phyloP scores from a whole-genome alignment of 2,329 filamentous ascomycete genomes.

The Aspergillus novofumigatus region DNA sequence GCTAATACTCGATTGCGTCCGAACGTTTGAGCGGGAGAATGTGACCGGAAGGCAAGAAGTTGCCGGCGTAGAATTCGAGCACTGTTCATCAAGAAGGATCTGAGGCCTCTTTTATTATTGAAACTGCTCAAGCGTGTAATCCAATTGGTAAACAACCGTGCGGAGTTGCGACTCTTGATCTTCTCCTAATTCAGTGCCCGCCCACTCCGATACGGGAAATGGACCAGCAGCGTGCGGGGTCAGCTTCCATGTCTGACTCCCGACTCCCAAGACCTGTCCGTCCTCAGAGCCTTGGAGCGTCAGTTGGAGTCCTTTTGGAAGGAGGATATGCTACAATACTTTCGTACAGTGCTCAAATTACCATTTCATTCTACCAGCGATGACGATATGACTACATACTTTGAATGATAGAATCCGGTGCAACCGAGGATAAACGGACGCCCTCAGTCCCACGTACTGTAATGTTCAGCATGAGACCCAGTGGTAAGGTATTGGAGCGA shows the following conservation, averaged over 20 bases:
- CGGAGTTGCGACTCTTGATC: not conserved
- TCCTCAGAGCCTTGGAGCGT: too few relatives aligned
- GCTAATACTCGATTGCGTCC: slow-evolving; percentile 9
- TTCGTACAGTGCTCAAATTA: too few relatives aligned
- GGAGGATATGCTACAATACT: too few relatives aligned
- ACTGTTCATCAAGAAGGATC: not conserved
- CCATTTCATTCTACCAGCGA: too few relatives aligned
- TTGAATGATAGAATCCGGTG: too few relatives aligned
- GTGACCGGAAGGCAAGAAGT: slow-evolving; percentile 2
- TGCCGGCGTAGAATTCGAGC: slow-evolving; percentile 8
- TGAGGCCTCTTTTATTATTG: not conserved
- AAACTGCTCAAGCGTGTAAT: not conserved
- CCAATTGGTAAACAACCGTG: not conserved
- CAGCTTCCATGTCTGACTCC: not conserved
- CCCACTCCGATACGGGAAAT: not conserved
- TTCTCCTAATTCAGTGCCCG: not conserved
- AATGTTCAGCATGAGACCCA: too few relatives aligned
- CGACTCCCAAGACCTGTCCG: too few relatives aligned
- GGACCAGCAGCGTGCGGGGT: not conserved
- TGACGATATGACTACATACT: too few relatives aligned
- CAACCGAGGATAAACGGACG: too few relatives aligned
- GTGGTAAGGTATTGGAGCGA: too few relatives aligned
- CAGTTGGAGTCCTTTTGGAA: too few relatives aligned
- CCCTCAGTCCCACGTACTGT: too few relatives aligned
- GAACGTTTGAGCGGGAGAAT: slow-evolving; percentile 5